phyloP scores from a whole-genome alignment of 2,329 filamentous ascomycete species.

The Talaromyces funiculosus region DNA sequence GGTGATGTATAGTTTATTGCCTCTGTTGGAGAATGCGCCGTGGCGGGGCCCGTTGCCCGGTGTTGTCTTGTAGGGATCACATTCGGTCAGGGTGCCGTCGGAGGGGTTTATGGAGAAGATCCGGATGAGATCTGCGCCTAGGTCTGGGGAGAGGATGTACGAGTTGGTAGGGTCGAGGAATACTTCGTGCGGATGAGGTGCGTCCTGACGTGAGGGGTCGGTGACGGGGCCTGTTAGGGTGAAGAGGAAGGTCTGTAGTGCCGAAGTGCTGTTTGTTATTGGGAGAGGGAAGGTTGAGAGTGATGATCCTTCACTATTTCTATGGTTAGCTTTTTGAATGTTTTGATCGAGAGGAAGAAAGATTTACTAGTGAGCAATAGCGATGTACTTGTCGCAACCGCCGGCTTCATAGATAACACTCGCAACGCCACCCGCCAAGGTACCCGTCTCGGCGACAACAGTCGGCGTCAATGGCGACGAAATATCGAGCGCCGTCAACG shows the following conservation, averaged over 20 bases:
- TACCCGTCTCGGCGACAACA: constrained; percentile 17
- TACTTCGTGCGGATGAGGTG: constrained; percentile 60
- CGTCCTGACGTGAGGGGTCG: constrained; percentile 46
- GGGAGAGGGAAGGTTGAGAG: constrained; percentile 31
- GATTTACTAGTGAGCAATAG: constrained; percentile 36
- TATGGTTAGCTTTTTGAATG: constrained; percentile 2
- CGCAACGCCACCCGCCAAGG: constrained; percentile 28
- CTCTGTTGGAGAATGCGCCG: constrained; percentile 49
- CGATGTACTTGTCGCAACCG: constrained; percentile 24
- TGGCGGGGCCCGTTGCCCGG: constrained; percentile 61
- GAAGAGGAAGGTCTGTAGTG: constrained; percentile 41
- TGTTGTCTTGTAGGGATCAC: constrained; percentile 37
- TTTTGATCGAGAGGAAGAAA: neutral
- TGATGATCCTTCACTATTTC: constrained; percentile 26
- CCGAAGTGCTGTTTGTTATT: constrained; percentile 12
- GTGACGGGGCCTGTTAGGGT: constrained; percentile 27
- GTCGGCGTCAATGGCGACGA: constrained; percentile 14
- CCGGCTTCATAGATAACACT: constrained; percentile 28
- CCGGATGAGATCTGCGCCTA: constrained; percentile 59
- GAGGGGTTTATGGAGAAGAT: constrained; percentile 50
- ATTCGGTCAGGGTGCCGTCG: constrained; percentile 41
- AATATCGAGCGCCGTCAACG: constrained; percentile 17
- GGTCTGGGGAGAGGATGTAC: constrained; percentile 61
- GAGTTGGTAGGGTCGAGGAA: constrained; percentile 58
- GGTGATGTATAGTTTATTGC: constrained; percentile 41